Base-by-base conservation (phyloP, 163 green algal species). In the Trebouxia gelatinosa region DNA sequence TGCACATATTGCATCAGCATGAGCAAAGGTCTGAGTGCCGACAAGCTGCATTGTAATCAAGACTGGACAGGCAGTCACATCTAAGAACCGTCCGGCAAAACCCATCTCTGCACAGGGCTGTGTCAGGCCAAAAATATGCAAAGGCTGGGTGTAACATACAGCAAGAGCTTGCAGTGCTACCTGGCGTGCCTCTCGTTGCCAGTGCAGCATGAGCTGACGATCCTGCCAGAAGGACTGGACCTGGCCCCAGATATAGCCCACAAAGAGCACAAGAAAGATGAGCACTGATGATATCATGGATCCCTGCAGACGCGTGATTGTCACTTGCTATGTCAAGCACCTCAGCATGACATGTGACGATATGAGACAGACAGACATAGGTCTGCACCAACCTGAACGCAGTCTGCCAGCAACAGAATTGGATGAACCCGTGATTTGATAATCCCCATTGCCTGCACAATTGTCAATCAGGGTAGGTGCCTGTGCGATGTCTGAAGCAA, bases 371-470 rank as follows among this genome's bases (percentile, higher is more conserved):
- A 9, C 13, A 40, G n/a, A 43, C n/a, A 70, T 23, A 70, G 61
- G 40, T 26, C 26, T 62, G 48, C 2, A 3, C 3, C 26, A 28
- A 79, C 77, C 77, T 81, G 77, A 5, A 81, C 54, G 38, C 77
- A 81, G 54, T 81, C 77, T 64, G 77, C 65, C 37, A 81, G 62
- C 0, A 81, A 2, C 2, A 74, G 28, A 11, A 81, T 37, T 38
- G 66, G 77, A 37, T 81, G 37, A 21, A 81, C 39, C 46, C 77
- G 68, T 17, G 43, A 64, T 19, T 43, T 32, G 50, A 77, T 43
- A 13, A 51, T 77, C 6, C 17, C 17, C 4, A 76, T 28, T 19
- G 62, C 77, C 50, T 76, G 64, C 46, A 70, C 19, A 70, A 23
- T 21, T 0, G 6, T n/a, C 16, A 32, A 1, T 72, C 5, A 16